Base-by-base conservation (phyloP, 257 asterid genomes). In the Lantana camara region DNA sequence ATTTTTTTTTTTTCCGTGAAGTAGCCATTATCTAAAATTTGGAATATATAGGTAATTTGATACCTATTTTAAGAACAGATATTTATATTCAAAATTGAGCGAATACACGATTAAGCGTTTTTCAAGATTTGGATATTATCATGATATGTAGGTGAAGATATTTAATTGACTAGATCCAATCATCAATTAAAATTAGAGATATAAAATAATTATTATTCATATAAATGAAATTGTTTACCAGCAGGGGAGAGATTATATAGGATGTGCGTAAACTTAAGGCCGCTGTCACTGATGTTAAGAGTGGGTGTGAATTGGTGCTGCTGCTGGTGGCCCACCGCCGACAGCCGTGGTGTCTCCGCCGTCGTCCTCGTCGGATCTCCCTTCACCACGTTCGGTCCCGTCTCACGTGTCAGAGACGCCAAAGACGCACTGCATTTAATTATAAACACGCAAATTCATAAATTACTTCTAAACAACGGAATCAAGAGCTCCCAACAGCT, bases 211-310 rank as follows among this genome's bases (percentile, higher is more conserved):
- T 17, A 32, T 17, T 19, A 7, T 3, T 3, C 38, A 11, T 1
- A 16, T 27, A 27, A 27, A 52, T 14, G 9, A 6, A 3, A 27
- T 14, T 22, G 6, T 13, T 76, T 79, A 87, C 98, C 98, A 12
- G 90, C 98, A 21, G 98, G 98, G 1, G 95, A 85, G 62, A 91
- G 98, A 73, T 91, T 91, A 75, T 88, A 88, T 42, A 91, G 98
- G 77, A 91, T 79, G 77, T 91, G 98, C 16, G 98, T 88, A 47
- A 91, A 91, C 83, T 91, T 91, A 65, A 91, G 98, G 53, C 76
- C 66, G 61, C 96, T 88, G 67, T 88, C 96, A 57, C 94, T 88
- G 13, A 72, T 61, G 77, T 70, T 65, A 42, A 79, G 59, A 9
- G 80, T 17, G 3, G 95, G 95, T 2, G 83, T 53, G 56, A 67